These are phyloP conservation scores for Penicillium sp. DNA, from an alignment of 2,329 filamentous ascomycete genomes.

Conservation along the genomic window DNA sequence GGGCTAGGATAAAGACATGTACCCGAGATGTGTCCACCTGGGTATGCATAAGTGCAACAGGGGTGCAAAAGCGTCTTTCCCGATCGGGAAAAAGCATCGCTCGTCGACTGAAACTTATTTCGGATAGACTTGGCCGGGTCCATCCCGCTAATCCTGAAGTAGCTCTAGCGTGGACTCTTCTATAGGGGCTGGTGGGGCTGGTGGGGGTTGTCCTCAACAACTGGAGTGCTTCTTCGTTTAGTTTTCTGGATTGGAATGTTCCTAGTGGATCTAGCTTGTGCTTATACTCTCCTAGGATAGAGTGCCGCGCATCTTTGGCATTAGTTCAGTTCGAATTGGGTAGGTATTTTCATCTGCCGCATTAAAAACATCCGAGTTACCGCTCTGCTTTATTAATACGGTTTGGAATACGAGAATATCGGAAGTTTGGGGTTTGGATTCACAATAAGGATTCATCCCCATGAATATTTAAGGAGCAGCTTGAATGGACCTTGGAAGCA, in stretches of 20 bases:
- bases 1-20: neutral
- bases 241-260: neutral
- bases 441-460: neutral
- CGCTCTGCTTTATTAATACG: neutral
- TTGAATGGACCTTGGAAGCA: neutral
- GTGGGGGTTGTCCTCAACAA: neutral
- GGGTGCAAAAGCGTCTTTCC: conserved; percentile 4
- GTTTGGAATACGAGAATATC: neutral
- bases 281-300: neutral
- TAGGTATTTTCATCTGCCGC: neutral
- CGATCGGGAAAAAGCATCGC: conserved; percentile 16
- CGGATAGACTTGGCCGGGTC: neutral
- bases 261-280: neutral
- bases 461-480: neutral
- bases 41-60: neutral
- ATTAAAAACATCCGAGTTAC: neutral
- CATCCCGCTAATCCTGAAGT: neutral
- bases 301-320: neutral
- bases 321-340: neutral
- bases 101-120: conserved; percentile 10
- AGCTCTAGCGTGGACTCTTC: neutral
- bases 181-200: neutral
- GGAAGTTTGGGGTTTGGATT: neutral
- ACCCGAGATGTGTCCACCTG: neutral
- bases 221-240: neutral